These are phyloP conservation scores for Talaromyces nanjingensis DNA, from an alignment of 495 filamentous ascomycete species.

Conservation along the genomic window DNA sequence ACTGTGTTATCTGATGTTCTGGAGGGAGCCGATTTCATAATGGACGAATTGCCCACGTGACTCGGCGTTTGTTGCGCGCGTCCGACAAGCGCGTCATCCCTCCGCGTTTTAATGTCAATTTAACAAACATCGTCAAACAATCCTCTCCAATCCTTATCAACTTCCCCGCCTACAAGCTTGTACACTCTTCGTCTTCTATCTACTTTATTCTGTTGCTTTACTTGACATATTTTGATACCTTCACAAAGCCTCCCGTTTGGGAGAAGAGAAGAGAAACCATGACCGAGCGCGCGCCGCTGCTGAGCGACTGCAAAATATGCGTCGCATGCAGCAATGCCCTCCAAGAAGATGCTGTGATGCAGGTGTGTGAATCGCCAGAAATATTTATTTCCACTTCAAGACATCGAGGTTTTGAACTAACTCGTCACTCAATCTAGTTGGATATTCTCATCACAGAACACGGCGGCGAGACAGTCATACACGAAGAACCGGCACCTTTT, in stretches of 20 bases:
- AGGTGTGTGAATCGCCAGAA: constrained; percentile 19
- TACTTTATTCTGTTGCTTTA: neutral
- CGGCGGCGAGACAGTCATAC: constrained; percentile 45
- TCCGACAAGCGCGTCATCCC: neutral
- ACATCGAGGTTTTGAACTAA: neutral
- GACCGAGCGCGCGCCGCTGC: constrained; percentile 29
- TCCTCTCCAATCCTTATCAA: neutral
- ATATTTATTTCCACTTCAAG: neutral
- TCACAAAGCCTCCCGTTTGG: neutral
- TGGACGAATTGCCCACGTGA: neutral
- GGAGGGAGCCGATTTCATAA: neutral
- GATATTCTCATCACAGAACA: constrained; percentile 30
- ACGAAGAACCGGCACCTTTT: constrained; percentile 34
- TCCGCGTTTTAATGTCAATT: neutral
- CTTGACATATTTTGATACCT: neutral
- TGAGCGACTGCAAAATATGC: constrained; percentile 35
- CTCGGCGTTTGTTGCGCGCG: constrained; percentile 4
- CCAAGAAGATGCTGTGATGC: constrained; percentile 32
- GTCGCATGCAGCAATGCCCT: constrained; percentile 44
- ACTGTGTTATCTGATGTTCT: too few relatives aligned
- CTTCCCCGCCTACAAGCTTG: neutral
- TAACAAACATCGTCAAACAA: neutral
- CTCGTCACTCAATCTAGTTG: neutral
- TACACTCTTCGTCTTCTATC: neutral
- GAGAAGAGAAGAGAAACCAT: constrained; percentile 15